A percentile compares a stretch with the other conserved stretches of the same genome.
These are phyloP conservation scores for Fraxinus baroniana DNA, from an alignment of 305 asterid genomes.

Conservation along the genomic window DNA sequence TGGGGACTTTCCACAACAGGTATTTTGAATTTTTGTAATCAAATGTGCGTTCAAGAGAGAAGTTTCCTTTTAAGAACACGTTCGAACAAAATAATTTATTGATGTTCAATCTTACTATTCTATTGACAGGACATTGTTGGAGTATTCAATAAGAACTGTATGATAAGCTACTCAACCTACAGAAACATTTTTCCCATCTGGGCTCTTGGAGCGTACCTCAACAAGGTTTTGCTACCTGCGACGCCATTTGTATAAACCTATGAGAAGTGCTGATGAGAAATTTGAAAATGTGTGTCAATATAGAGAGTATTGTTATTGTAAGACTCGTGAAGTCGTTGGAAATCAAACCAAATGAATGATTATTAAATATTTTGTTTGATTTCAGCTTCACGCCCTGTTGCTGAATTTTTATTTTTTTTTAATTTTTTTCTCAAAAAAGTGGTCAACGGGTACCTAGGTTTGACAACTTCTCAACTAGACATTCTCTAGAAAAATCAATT, in stretches of 20 bases:
- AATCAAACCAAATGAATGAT: not conserved
- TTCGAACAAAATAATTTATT: not conserved
- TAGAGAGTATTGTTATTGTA: not conserved
- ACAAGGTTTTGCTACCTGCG: slow-evolving; percentile 39
- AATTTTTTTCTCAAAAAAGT: not conserved
- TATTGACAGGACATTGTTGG: slow-evolving; percentile 61
- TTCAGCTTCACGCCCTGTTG: not conserved
- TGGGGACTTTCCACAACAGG: slow-evolving; percentile 90
- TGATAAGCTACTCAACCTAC: slow-evolving; percentile 71
- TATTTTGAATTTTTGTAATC: slow-evolving; percentile 7
- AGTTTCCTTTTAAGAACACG: not conserved
- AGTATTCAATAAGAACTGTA: slow-evolving; percentile 62
- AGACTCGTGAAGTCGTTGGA: not conserved
- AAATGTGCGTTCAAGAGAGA: not conserved
- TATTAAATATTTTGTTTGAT: not conserved
- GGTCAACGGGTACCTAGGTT: not conserved
- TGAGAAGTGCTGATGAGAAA: not conserved
- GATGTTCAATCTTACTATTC: not conserved
- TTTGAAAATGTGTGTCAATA: not conserved
- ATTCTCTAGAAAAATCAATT: not conserved
- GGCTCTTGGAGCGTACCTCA: slow-evolving; percentile 76
- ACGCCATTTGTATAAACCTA: not conserved
- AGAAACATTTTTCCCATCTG: slow-evolving; percentile 70
- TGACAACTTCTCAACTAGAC: not conserved
- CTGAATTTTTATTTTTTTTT: not conserved